Evolutionary conservation across 305 asterid species (phyloP).

Genomic region (Withania somnifera): DNA sequence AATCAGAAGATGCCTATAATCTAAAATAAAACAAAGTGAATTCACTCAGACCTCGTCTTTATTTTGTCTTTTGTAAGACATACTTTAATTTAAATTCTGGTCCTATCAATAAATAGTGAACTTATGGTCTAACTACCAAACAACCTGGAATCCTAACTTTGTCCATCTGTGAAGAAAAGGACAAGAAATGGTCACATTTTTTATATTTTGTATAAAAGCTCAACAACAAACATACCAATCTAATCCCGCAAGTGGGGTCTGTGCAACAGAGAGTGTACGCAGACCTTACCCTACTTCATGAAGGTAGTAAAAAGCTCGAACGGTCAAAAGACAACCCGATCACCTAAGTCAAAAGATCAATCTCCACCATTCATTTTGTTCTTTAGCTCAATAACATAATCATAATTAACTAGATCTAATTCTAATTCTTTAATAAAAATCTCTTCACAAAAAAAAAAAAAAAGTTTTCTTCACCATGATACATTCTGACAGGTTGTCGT

Average conservation of each 20-base stretch:
- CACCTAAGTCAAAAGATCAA: not conserved
- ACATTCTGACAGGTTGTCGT: constrained; percentile 10
- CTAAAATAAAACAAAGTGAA: not conserved
- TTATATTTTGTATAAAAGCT: not conserved
- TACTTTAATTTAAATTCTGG: not conserved
- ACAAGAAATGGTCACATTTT: not conserved
- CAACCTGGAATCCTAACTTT: constrained; percentile 1
- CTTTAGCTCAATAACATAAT: not conserved
- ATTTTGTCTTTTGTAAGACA: not conserved
- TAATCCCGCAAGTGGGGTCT: not conserved
- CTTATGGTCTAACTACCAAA: not conserved
- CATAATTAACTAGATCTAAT: not conserved
- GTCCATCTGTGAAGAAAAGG: not conserved
- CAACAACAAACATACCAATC: not conserved
- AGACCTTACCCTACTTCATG: not conserved
- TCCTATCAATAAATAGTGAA: not conserved
- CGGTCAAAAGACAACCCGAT: not conserved
- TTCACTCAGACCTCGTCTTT: not conserved
- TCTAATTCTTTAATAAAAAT: not conserved
- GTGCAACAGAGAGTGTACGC: rapidly evolving
- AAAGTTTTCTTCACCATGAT: not conserved
- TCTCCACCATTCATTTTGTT: constrained; percentile 1
- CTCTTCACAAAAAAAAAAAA: not conserved
- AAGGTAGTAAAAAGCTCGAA: not conserved
- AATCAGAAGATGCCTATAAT: not conserved